Conservation (phyloP, 352 stramenopile species). For the Phytopythium delawarense region DNA sequence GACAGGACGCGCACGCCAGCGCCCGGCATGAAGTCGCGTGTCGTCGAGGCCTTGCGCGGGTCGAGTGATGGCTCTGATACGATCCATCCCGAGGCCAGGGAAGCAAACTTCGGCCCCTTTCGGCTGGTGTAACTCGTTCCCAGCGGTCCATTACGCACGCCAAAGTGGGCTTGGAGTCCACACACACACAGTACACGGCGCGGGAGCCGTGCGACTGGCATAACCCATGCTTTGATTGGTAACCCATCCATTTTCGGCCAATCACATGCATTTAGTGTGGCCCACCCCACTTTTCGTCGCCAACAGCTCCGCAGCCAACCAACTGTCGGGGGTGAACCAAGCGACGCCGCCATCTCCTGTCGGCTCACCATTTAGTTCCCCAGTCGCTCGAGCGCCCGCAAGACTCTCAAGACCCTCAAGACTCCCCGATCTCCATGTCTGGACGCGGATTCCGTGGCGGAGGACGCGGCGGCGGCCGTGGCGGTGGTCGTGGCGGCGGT, state of each 20-base stretch:
- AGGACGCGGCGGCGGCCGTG: constrained; percentile 10
- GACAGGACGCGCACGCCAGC: too few relatives aligned
- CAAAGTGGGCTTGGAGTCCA: too few relatives aligned
- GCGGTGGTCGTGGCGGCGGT: constrained; percentile 35
- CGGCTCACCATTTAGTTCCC: not conserved
- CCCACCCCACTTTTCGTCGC: not conserved
- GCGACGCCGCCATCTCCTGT: not conserved
- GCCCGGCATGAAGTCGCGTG: too few relatives aligned
- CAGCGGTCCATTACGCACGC: too few relatives aligned
- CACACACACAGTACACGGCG: too few relatives aligned
- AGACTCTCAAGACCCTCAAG: constrained; percentile 8
- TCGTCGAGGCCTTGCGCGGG: too few relatives aligned
- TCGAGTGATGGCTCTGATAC: too few relatives aligned
- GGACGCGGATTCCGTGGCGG: constrained; percentile 62
- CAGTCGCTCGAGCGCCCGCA: not conserved
- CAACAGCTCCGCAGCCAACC: not conserved
- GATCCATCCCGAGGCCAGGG: too few relatives aligned
- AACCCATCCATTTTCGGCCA: not conserved
- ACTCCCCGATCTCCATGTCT: constrained; percentile 22
- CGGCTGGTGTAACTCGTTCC: too few relatives aligned
- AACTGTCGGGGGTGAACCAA: not conserved
- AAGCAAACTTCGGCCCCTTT: too few relatives aligned
- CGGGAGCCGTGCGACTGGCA: too few relatives aligned
- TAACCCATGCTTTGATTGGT: not conserved
- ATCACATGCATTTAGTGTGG: not conserved